Percentiles rank a stretch among this genome's conserved stretches.
Conservation (phyloP, 2,329 filamentous ascomycete genomes). For the Whalleya microplaca region DNA sequence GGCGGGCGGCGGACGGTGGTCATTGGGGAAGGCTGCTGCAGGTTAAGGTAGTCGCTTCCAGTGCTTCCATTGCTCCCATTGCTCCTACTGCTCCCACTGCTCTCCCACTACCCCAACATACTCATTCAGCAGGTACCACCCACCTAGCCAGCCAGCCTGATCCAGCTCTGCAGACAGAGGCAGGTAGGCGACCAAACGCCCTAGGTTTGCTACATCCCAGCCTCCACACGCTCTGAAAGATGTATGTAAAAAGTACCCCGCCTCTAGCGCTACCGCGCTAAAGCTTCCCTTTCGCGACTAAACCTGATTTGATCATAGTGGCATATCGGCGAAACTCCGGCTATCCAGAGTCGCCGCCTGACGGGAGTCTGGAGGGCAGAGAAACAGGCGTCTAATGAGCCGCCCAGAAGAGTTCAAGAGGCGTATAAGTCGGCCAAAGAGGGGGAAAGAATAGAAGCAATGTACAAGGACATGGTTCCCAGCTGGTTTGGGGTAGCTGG, state of each 20-base stretch:
- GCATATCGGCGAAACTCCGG: constrained; percentile 30
- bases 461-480: constrained; percentile 3
- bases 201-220: too few relatives aligned
- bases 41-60: background rate
- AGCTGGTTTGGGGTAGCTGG: background rate
- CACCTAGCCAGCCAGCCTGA: background rate
- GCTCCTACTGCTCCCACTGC: too few relatives aligned
- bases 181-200: background rate
- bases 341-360: constrained; percentile 9
- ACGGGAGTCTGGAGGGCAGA: constrained; percentile 21
- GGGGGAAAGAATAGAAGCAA: background rate
- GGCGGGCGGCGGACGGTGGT: constrained; percentile 31
- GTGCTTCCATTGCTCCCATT: background rate
- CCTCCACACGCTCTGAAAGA: constrained; percentile 1
- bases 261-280: background rate
- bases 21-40: constrained; percentile 19
- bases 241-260: constrained; percentile 14
- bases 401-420: constrained; percentile 6
- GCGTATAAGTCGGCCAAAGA: constrained; percentile 1
- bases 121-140: background rate
- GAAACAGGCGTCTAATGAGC: constrained; percentile 22
- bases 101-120: too few relatives aligned
- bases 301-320: constrained; percentile 12
- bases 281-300: constrained; percentile 14
- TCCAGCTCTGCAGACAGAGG: background rate